These are phyloP conservation scores for Lineolata rhizophorae DNA, from an alignment of 495 filamentous ascomycete genomes.

Conservation along the genomic window DNA sequence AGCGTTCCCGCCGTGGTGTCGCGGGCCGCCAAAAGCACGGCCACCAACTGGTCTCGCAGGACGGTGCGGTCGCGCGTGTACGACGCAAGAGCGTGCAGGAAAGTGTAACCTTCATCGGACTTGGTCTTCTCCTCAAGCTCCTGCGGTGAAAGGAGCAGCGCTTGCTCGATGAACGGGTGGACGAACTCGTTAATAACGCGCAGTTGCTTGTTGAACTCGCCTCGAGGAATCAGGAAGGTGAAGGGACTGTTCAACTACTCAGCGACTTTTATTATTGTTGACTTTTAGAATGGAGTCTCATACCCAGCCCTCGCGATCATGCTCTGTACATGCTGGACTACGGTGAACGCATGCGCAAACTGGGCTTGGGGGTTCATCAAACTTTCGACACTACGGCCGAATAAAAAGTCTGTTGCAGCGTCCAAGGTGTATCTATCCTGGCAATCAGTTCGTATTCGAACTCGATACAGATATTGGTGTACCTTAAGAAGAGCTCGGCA, in stretches of 20 bases:
- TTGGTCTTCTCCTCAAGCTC: conserved; percentile 27
- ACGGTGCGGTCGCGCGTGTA: conserved; percentile 19
- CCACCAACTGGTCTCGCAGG: conserved; percentile 20
- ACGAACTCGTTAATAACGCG: conserved; percentile 27
- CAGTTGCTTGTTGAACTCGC: conserved; percentile 22
- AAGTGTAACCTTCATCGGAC: conserved; percentile 20
- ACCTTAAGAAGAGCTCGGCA: conserved; percentile 28
- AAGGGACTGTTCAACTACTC: conserved; percentile 18
- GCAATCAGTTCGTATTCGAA: conserved; percentile 14
- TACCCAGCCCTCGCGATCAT: conserved; percentile 22
- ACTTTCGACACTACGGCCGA: conserved; percentile 30
- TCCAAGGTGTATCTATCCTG: conserved; percentile 35
- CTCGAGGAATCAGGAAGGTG: conserved; percentile 20
- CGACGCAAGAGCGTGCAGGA: conserved; percentile 20
- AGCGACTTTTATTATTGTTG: not conserved
- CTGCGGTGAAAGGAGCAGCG: conserved; percentile 23
- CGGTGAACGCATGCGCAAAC: conserved; percentile 29
- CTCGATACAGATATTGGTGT: not conserved
- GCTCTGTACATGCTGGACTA: conserved; percentile 28
- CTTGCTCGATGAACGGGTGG: conserved; percentile 27
- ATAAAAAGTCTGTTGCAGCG: conserved; percentile 34
- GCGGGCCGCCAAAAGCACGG: conserved; percentile 18
- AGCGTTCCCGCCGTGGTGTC: conserved; percentile 32
- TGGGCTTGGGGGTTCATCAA: conserved; percentile 25
- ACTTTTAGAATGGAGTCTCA: not conserved